Conservation (phyloP, 2,329 filamentous ascomycete genomes). For the Aphanoascus verrucosus region DNA sequence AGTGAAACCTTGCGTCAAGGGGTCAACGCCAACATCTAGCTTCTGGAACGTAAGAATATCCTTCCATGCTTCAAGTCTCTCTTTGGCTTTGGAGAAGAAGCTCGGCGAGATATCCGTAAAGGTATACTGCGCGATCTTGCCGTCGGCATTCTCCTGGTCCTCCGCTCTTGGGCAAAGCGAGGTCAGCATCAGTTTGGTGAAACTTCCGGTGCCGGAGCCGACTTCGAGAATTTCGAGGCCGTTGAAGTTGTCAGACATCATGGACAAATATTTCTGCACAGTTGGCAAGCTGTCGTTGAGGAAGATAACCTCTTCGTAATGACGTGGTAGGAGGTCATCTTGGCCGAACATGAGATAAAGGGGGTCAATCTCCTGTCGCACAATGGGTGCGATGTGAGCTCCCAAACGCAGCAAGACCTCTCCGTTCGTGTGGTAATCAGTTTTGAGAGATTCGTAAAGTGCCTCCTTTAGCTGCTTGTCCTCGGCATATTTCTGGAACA, state of each 20-base stretch:
- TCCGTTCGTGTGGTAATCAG: constrained; percentile 20
- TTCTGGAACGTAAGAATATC: constrained; percentile 27
- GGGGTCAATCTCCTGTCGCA: constrained; percentile 23
- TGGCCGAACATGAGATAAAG: constrained; percentile 24
- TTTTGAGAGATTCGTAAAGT: constrained; percentile 16
- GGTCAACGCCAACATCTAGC: constrained; percentile 29
- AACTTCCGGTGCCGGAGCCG: constrained; percentile 36
- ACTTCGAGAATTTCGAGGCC: constrained; percentile 31
- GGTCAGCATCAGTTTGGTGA: constrained; percentile 31
- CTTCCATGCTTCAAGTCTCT: constrained; percentile 21
- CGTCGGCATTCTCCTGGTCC: background rate
- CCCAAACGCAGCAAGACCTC: constrained; percentile 26
- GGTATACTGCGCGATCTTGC: constrained; percentile 32
- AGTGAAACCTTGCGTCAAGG: constrained; percentile 28
- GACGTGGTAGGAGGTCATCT: constrained; percentile 22
- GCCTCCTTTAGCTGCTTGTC: constrained; percentile 19
- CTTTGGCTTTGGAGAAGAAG: constrained; percentile 33
- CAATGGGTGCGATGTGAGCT: constrained; percentile 21
- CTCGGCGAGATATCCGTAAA: constrained; percentile 39
- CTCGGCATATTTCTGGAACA: constrained; percentile 18
- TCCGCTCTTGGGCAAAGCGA: constrained; percentile 18
- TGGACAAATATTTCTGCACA: constrained; percentile 3
- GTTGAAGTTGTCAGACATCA: constrained; percentile 1
- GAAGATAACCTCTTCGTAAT: constrained; percentile 2
- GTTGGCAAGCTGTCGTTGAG: constrained; percentile 1